Base-by-base conservation (phyloP, 306 rosid species). In the Hippophae gyantsensis region DNA sequence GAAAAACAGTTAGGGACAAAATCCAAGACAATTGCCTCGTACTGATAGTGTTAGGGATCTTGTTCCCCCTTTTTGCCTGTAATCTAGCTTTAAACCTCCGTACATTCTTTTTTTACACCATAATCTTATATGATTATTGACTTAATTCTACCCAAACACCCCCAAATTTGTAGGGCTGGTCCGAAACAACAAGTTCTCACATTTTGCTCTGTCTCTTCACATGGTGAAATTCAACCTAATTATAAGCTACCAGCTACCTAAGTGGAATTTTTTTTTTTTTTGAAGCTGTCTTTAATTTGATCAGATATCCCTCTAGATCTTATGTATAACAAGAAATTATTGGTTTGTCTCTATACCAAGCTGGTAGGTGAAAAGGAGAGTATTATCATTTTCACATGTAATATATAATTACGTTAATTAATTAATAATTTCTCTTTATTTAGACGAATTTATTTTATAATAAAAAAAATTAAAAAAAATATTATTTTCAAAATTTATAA, bases 1-100 rank as follows among this genome's bases (percentile, higher is more conserved):
- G 85, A 76, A 75, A 18, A 84, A 84, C 87, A 88, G 85, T 82
- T 61, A 74, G 82, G 70, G 84, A 77, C 77, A 84, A 80, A 88
- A 65, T 27, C 43, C 54, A 75, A 54, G 81, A 79, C 81, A 79
- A 72, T 61, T 68, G 69, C 86, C 77, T 74, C 64, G 70, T 72
- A 68, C 61, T 58, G 40, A 66, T 78, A 66, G 73, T 66, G 76
- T 61, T 64, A 68, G 72, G 79, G 86, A 84, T 74, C 85, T 68
- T 83, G 85, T 78, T 84, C 84, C 94, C 89, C 62, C 47, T 50
- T 62, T 51, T 72, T 32, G 38, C 38, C 38, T 32, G 76, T 63
- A 46, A 71, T 45, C 54, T 52, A 47, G 60, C 58, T 54, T 18
- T 48, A 48, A 42, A 70, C 71, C 63, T 77, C 76, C 80, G 85